Conservation (phyloP, 2,329 filamentous ascomycete genomes). For the Lasiodiplodia theobromae region DNA sequence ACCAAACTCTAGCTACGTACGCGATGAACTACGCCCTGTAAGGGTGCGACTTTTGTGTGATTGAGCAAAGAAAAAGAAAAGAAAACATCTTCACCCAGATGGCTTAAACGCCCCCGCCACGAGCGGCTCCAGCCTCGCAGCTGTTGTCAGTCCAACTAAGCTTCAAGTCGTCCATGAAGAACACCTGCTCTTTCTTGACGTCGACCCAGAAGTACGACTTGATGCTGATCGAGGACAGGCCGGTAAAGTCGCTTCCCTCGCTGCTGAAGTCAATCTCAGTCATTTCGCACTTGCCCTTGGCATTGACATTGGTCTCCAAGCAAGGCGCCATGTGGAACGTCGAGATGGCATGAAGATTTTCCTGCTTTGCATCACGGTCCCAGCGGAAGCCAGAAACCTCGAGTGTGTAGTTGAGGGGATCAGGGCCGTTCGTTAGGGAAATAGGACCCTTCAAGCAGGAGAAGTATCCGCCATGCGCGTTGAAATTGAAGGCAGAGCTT, state of each 20-base stretch:
- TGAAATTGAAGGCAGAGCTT: conserved; percentile 59
- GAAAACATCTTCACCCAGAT: background rate
- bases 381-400: conserved; percentile 57
- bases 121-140: conserved; percentile 54
- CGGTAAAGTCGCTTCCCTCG: conserved; percentile 44
- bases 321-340: conserved; percentile 43
- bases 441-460: conserved; percentile 53
- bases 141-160: conserved; percentile 59
- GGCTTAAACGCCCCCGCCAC: conserved; percentile 35
- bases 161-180: conserved; percentile 58
- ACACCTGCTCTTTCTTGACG: conserved; percentile 46
- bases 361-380: conserved; percentile 44
- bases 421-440: background rate
- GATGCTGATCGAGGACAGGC: conserved; percentile 57
- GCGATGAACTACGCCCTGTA: background rate
- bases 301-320: conserved; percentile 36
- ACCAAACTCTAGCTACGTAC: background rate
- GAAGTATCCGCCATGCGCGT: conserved; percentile 55
- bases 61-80: background rate
- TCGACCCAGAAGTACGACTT: conserved; percentile 52
- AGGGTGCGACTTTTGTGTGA: background rate
- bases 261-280: conserved; percentile 52
- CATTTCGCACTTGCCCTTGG: conserved; percentile 47
- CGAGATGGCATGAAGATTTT: background rate
- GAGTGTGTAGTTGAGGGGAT: conserved; percentile 50